Base-by-base conservation (phyloP, 768 basidiomycete genomes). In the Tricholoma hemisulphureum region DNA sequence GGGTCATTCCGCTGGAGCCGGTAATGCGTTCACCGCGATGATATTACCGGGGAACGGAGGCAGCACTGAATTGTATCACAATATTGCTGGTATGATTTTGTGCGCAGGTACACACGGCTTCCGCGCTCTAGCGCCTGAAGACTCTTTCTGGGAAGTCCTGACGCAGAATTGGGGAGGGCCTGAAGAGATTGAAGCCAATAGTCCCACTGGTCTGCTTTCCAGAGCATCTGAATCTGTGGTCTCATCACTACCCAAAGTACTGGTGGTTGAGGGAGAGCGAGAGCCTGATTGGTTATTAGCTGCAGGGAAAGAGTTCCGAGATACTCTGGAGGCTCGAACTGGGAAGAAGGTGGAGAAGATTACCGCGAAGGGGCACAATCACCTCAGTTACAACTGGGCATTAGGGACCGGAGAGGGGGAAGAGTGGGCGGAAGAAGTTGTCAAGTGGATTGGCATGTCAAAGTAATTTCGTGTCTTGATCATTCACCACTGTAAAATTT, bases 1-100 rank as follows among this genome's bases (percentile, higher is more conserved):
- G 69, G 83, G 80, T 0, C 87, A 89, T 68, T 88, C 86, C 1
- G 86, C 84, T 0, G 88, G 88, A 1, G 82, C 81, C 1, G 69
- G 73, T 24, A 81, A 84, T 64, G 62, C 77, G 41, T 69, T 79
- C 4, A 78, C 84, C 16, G 59, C 82, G 52, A 66, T 82, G 3
- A 62, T 80, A 39, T 62, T 79, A 53, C 73, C 71, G 1, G 69
- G 66, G 34, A 68, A 83, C 16, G 51, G 48, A n/a, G 62, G 61
- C 20, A 31, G 64, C 32, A 64, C 70, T 4, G 63, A 65, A 46
- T 50, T 77, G 9, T 70, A 73, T 9, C 49, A 64, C 2, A 73
- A 64, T 4, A 73, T 87, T 28, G 76, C 74, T 26, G 83, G 81
- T 2, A 58, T 77, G 26, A 69, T 85, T 26, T 66, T 84, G 37